Conservation (phyloP, 306 rosid genomes). For the Trifolium pratense region DNA sequence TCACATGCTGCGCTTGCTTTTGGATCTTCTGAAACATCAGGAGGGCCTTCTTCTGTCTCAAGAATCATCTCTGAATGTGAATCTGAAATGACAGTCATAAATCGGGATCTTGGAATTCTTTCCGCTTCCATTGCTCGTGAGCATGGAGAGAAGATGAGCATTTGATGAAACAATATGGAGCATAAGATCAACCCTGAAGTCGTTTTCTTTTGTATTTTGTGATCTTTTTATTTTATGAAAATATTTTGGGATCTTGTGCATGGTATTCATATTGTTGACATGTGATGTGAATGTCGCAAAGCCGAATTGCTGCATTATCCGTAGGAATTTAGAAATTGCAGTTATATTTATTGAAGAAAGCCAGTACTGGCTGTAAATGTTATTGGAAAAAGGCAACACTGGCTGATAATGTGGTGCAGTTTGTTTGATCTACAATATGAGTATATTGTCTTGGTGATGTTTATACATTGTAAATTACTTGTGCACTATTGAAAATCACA, state of each 20-base stretch:
- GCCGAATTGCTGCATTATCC: neutral
- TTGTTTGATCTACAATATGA: neutral
- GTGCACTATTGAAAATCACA: neutral
- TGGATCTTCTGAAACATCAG: constrained; percentile 86
- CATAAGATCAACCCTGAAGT: constrained; percentile 13
- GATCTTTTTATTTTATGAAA: neutral
- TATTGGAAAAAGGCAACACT: no score
- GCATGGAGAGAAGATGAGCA: constrained; percentile 60
- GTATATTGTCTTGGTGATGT: neutral
- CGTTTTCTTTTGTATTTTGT: constrained; percentile 30
- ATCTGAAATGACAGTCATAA: constrained; percentile 80
- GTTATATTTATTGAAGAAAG: neutral
- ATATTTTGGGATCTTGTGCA: constrained; percentile 9
- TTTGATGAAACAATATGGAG: constrained; percentile 41
- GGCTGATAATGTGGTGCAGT: neutral
- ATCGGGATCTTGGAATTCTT: constrained; percentile 90
- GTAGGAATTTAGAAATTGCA: neutral
- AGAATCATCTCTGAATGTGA: constrained; percentile 92
- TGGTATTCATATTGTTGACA: constrained; percentile 36
- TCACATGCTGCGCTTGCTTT: constrained; percentile 86
- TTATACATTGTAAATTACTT: neutral
- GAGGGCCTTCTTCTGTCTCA: constrained; percentile 86
- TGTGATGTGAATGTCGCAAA: constrained; percentile 17
- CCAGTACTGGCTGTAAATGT: neutral
- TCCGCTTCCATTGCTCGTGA: constrained; percentile 96